These are phyloP conservation scores for Haplosporangium gracile DNA, from an alignment of 192 early-diverging fungal species.

Conservation along the genomic window DNA sequence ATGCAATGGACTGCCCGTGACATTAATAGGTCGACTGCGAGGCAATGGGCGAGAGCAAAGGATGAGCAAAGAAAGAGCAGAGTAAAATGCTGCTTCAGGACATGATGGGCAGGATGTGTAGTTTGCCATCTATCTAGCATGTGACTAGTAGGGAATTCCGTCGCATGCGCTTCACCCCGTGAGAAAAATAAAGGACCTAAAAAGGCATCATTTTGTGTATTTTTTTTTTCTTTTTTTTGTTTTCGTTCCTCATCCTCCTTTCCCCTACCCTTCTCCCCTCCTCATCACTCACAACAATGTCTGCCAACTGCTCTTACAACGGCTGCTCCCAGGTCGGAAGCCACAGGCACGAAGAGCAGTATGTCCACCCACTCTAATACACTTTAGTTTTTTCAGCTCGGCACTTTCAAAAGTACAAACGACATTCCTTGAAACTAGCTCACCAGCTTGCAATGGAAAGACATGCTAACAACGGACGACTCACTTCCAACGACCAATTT, in stretches of 20 bases:
- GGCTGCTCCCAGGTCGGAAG: constrained; percentile 47
- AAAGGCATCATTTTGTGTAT: background rate
- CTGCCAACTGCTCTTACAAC: constrained; percentile 21
- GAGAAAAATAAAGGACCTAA: constrained; percentile 1
- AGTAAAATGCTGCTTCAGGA: background rate
- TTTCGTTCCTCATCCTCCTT: background rate
- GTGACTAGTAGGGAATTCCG: background rate
- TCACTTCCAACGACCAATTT: background rate
- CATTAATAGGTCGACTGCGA: too few species aligned
- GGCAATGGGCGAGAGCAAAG: too few species aligned
- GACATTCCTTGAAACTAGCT: background rate
- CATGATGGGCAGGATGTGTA: background rate
- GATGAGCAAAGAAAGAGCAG: background rate
- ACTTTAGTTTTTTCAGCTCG: background rate
- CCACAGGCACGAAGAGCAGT: constrained; percentile 58
- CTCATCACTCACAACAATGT: constrained; percentile 9
- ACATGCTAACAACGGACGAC: background rate
- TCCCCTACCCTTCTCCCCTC: background rate
- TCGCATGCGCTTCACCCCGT: constrained; percentile 1
- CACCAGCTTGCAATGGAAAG: background rate
- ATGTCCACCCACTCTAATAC: constrained; percentile 4
- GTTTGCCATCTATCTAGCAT: background rate
- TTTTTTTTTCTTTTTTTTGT: constrained; percentile 6
- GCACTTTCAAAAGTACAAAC: background rate
- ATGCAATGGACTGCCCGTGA: too few species aligned